Evolutionary conservation across 2,329 filamentous ascomycete species (phyloP).

Genomic region (Fusarium bactridioides): DNA sequence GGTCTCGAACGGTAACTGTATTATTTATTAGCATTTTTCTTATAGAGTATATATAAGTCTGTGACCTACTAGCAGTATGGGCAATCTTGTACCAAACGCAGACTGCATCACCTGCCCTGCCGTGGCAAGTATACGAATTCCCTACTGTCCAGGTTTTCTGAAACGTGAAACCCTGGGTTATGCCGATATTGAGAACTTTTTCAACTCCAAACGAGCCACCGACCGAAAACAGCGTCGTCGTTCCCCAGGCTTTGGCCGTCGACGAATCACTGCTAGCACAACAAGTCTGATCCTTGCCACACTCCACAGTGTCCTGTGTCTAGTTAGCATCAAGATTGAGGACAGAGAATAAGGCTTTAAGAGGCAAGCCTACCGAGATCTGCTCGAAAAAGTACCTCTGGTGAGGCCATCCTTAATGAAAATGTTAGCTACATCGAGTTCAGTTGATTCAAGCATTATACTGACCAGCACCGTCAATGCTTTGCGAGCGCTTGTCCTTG

Average conservation of each 20-base stretch:
- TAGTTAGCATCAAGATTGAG: too few relatives aligned
- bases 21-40: accelerated
- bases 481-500: too few relatives aligned
- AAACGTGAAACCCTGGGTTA: too few relatives aligned
- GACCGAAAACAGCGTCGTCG: too few relatives aligned
- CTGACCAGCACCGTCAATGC: too few relatives aligned
- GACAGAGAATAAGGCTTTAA: not conserved
- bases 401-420: not conserved
- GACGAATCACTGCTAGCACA: too few relatives aligned
- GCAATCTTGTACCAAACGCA: not conserved
- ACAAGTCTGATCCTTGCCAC: accelerated
- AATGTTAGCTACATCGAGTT: accelerated
- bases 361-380: accelerated
- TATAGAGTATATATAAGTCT: not conserved
- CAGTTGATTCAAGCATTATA: accelerated
- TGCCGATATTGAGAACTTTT: too few relatives aligned
- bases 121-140: not conserved
- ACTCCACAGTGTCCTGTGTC: accelerated
- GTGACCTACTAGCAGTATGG: not conserved
- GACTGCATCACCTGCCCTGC: accelerated
- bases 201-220: too few relatives aligned
- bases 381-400: accelerated
- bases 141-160: not conserved
- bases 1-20: accelerated
- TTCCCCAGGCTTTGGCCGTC: too few relatives aligned